Evolutionary conservation across 805 yeast genomes (phyloP).

Genomic region (Candida nemodendra): DNA sequence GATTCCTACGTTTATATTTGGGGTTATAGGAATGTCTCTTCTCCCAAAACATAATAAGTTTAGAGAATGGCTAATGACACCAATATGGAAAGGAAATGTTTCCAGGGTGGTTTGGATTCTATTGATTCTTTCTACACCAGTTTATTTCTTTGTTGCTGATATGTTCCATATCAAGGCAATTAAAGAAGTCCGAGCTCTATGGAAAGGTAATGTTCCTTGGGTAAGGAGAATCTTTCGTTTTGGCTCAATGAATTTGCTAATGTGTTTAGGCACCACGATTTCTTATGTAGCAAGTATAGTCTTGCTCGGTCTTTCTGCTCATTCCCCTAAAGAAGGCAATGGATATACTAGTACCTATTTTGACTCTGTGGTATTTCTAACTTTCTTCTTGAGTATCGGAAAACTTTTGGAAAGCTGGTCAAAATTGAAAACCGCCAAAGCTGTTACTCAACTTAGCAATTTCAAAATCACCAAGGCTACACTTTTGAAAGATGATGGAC

Average conservation of each 20-base stretch:
- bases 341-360: conserved; percentile 67
- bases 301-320: conserved; percentile 47
- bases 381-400: conserved; percentile 71
- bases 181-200: conserved; percentile 55
- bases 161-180: conserved; percentile 67
- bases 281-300: conserved; percentile 70
- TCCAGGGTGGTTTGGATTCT: conserved; percentile 65
- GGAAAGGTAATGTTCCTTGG: conserved; percentile 57
- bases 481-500: conserved; percentile 32
- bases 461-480: conserved; percentile 52
- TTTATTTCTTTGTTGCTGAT: conserved; percentile 72
- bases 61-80: conserved; percentile 55
- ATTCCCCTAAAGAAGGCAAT: conserved; percentile 20
- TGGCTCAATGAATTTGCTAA: conserved; percentile 76
- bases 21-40: conserved; percentile 67
- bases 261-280: conserved; percentile 71
- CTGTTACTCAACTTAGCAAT: conserved; percentile 51
- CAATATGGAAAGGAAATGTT: conserved; percentile 62
- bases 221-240: conserved; percentile 57
- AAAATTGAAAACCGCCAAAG: conserved; percentile 64
- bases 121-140: conserved; percentile 65
- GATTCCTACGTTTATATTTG: conserved; percentile 64
- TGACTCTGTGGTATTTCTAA: conserved; percentile 75
- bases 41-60: conserved; percentile 41
- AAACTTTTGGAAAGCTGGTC: conserved; percentile 65